Base-by-base conservation (phyloP, 352 stramenopile species). In the Phytophthora sansomeana region DNA sequence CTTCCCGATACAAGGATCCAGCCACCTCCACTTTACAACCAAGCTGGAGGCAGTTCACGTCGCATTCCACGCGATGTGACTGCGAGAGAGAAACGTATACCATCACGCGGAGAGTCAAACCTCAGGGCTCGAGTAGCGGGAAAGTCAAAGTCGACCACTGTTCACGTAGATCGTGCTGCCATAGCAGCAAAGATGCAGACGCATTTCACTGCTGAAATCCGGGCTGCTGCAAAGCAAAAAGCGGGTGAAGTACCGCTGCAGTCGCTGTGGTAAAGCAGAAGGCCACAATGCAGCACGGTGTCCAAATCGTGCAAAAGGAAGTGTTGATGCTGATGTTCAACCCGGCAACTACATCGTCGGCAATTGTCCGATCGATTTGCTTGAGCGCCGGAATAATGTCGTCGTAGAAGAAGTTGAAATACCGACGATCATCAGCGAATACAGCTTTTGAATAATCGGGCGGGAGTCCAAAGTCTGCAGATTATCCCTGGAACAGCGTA, bases 401-500 rank as follows among this genome's bases (percentile, higher is more conserved):
- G 32, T 58, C 16, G 13, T n/a, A 10, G 19, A 0, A 11, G 10
- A 48, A 9, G 14, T 44, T 10, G 21, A 52, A 43, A 42, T 39
- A n/a, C 44, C 56, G 46, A 54, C 26, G 1, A 51, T 65, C 47
- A 9, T 58, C 3, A 58, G 36, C 32, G 57, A 65, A 24, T 65
- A 58, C 13, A 28, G 14, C n/a, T 55, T 55, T 28, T 63, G 55
- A 63, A 36, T 39, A 58, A 51, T 65, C 35, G 24, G 47, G 8
- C 21, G 7, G 57, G 36, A n/a, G 57, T 56, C 46, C n/a, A 5
- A 29, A n/a, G n/a, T n/a, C 57, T 64, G 38, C 17, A 38, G 57
- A 49, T 50, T 30, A n/a, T 65, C 24, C 57, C 47, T 65, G 46
- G 14, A 64, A 52, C 36, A 65, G 57, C 36, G 38, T 58, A 65